Percentiles rank a stretch among this genome's conserved stretches.
Evolutionary conservation across 148 eudicot species (phyloP).

Genomic region (Chenopodium suecicum): DNA sequence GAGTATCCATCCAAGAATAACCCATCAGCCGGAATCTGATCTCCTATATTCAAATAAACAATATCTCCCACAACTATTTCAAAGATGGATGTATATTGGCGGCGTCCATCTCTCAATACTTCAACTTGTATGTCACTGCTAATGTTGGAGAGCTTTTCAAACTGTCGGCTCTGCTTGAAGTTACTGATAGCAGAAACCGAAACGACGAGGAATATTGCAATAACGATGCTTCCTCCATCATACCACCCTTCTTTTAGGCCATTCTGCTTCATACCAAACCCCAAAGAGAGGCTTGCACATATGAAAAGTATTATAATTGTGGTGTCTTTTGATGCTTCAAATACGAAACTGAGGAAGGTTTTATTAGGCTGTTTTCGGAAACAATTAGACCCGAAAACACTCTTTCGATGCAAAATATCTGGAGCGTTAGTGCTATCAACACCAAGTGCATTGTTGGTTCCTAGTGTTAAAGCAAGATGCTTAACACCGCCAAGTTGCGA

Average conservation of each 20-base stretch:
- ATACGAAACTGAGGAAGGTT: conserved; percentile 12
- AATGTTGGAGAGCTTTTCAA: conserved; percentile 30
- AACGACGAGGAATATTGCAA: conserved; percentile 46
- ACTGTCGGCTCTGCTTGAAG: conserved; percentile 37
- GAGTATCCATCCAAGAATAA: conserved; percentile 37
- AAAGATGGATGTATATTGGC: conserved; percentile 30
- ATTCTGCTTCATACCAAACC: conserved; percentile 24
- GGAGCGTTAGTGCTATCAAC: background rate
- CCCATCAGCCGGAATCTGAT: conserved; percentile 48
- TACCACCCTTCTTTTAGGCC: conserved; percentile 54
- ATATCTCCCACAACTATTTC: conserved; percentile 44
- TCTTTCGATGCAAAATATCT: conserved; percentile 5
- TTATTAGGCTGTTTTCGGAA: conserved; percentile 11
- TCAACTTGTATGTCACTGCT: conserved; percentile 34
- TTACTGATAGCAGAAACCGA: conserved; percentile 39
- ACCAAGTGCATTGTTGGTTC: conserved; percentile 8
- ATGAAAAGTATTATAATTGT: conserved; percentile 18
- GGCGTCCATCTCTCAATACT: conserved; percentile 29
- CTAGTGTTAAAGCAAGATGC: conserved; percentile 17
- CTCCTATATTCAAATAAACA: conserved; percentile 38
- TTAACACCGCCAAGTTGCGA: conserved; percentile 18
- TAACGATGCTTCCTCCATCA: conserved; percentile 50
- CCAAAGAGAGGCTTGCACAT: conserved; percentile 22
- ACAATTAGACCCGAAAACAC: conserved; percentile 11
- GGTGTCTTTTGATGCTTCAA: conserved; percentile 22